Evolutionary conservation across 2,329 filamentous ascomycete genomes (phyloP).

Genomic region (Fusarium nygamai): DNA sequence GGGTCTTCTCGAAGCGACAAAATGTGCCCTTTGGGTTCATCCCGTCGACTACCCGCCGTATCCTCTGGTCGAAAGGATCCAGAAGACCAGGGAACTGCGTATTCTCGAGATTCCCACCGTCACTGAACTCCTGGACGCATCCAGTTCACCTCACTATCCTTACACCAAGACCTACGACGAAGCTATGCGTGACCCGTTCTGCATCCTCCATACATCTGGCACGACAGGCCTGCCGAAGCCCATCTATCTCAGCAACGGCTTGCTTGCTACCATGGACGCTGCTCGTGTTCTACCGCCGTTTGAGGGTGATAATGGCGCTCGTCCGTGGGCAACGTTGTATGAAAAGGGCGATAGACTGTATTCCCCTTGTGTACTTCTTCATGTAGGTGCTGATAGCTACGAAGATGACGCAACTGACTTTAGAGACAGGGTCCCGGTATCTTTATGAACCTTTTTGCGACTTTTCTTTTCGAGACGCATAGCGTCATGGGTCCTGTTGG

Average conservation of each 20-base stretch:
- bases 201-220: not conserved
- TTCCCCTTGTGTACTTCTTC: not conserved
- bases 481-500: not conserved
- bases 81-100: not conserved
- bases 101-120: not conserved
- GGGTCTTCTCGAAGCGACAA: not conserved
- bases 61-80: not conserved
- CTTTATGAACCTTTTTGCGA: not conserved
- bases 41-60: not conserved
- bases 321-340: not conserved
- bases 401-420: not conserved
- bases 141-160: not conserved
- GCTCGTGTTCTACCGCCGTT: not conserved
- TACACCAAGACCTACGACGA: not conserved
- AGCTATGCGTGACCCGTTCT: not conserved
- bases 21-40: not conserved
- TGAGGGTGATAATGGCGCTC: not conserved
- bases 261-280: not conserved
- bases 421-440: not conserved
- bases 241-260: not conserved
- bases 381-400: not conserved
- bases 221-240: not conserved
- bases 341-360: not conserved
- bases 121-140: not conserved
- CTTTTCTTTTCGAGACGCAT: not conserved